Base-by-base conservation (phyloP, 2,329 filamentous ascomycete genomes). In the Epicoccum nigrum region DNA sequence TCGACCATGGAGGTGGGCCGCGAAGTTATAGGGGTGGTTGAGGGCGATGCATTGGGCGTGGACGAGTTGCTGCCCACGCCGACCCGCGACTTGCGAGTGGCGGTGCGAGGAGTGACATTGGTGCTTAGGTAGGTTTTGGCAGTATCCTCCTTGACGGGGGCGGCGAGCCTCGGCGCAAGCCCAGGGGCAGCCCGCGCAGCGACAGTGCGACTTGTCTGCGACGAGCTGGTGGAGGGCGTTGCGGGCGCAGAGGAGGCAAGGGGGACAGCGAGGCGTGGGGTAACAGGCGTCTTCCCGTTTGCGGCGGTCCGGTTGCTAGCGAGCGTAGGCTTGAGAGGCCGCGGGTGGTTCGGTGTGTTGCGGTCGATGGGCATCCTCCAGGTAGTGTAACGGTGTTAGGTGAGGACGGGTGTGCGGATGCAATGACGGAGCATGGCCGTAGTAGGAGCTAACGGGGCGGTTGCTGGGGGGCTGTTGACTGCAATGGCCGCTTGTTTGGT, bases 21-120 rank as follows among this genome's bases (percentile, higher is more conserved):
- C 15, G 71, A 64, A 30, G 48, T 62, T 15, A 47, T 67, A 20
- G 75, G 71, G 16, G 74, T 75, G 31, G 66, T 70, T 38, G 59
- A 82, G 4, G 85, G 84, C 0, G 85, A 88, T 49, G 78, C 81
- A 55, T 73, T 83, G 3, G 89, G 87, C 1, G 90, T 91, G 25
- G 82, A 83, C 51, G 80, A 82, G 20, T 81, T 75, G 70, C 87
- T 91, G 69, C 90, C 86, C 50, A 86, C 83, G 60, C 69, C 68
- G 2, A 70, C 68, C 21, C 90, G 86, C 61, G 79, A 86, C 69
- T 85, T 90, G 55, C 92, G 83, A 40, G 85, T 79, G 7, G 87
- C 88, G 7, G 91, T 91, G 59, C 92, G 85, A 42, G 91, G 90
- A 3, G 92, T 95, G 68, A 92, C 77, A 70, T 90, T 92, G 70